Evolutionary conservation across 371 early-diverging fungal species (phyloP).

Genomic region (Paramicrosporidium saccamoebae): DNA sequence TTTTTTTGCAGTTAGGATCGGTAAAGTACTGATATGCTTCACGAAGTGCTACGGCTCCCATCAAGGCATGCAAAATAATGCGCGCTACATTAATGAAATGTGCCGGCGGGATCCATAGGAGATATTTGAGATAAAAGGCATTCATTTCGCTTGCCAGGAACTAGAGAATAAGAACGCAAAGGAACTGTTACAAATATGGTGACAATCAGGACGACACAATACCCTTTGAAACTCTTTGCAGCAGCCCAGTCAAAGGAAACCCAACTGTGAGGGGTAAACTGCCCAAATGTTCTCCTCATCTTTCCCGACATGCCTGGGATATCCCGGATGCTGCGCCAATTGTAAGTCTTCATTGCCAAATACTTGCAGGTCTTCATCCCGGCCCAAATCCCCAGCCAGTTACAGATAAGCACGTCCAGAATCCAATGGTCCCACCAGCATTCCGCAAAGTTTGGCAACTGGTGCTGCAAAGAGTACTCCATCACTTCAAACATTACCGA

Average conservation of each 20-base stretch:
- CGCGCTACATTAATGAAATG: slow-evolving; percentile 46
- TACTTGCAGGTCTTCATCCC: slow-evolving; percentile 90
- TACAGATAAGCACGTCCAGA: slow-evolving; percentile 66
- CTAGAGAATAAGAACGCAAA: slow-evolving; percentile 5
- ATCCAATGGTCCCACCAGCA: slow-evolving; percentile 99
- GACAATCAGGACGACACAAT: slow-evolving; percentile 20
- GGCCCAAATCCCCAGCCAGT: slow-evolving; percentile 65
- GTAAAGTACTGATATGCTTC: slow-evolving; percentile 65
- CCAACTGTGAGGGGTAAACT: slow-evolving; percentile 80
- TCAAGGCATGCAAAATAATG: slow-evolving; percentile 36
- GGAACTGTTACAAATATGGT: slow-evolving; percentile 4
- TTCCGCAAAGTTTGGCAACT: slow-evolving; percentile 84
- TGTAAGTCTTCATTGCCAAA: slow-evolving; percentile 70
- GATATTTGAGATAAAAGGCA: slow-evolving; percentile 67
- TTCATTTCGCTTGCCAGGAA: slow-evolving; percentile 50
- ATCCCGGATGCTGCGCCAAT: slow-evolving; percentile 59
- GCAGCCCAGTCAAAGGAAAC: slow-evolving; percentile 60
- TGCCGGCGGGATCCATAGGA: slow-evolving; percentile 72
- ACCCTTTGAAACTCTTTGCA: slow-evolving; percentile 37
- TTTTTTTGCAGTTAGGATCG: slow-evolving; percentile 29
- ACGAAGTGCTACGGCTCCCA: slow-evolving; percentile 46
- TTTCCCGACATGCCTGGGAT: slow-evolving; percentile 50
- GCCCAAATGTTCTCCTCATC: slow-evolving; percentile 49
- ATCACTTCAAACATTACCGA: slow-evolving; percentile 69
- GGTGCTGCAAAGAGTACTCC: slow-evolving; percentile 79